These are phyloP conservation scores for Pestalotiopsis sp. DNA, from an alignment of 2,329 filamentous ascomycete species.

Conservation along the genomic window DNA sequence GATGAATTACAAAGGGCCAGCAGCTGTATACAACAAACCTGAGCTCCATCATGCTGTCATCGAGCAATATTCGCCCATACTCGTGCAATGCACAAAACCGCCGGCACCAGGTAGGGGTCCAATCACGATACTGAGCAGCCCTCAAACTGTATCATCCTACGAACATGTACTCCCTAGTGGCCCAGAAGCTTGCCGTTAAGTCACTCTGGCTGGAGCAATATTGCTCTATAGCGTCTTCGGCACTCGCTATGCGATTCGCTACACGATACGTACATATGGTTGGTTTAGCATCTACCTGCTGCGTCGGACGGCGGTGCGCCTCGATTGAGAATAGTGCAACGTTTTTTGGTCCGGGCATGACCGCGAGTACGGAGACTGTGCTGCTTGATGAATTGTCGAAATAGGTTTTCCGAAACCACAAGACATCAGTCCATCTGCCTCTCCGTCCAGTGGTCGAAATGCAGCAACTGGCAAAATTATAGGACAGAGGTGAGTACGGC, in stretches of 20 bases:
- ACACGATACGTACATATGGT: neutral
- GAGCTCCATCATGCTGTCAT: neutral
- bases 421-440: too few species aligned
- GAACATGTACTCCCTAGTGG: neutral
- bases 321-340: neutral
- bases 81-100: neutral
- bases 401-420: neutral
- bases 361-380: neutral
- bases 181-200: neutral
- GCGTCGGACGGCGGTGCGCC: neutral
- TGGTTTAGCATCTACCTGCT: neutral
- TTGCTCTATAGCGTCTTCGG: neutral
- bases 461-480: too few species aligned
- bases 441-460: too few species aligned
- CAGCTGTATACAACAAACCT: neutral
- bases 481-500: too few species aligned
- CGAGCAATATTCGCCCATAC: neutral
- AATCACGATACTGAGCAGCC: neutral
- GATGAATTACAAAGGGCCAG: too few species aligned
- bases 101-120: neutral
- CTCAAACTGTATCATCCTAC: neutral
- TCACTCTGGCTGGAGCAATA: neutral
- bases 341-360: neutral
- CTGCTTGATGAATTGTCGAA: neutral
- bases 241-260: neutral